Evolutionary conservation across 108 stramenopile species (phyloP), one percentile per base, ranked within the genome.

Genomic region (Seminavis robusta): DNA sequence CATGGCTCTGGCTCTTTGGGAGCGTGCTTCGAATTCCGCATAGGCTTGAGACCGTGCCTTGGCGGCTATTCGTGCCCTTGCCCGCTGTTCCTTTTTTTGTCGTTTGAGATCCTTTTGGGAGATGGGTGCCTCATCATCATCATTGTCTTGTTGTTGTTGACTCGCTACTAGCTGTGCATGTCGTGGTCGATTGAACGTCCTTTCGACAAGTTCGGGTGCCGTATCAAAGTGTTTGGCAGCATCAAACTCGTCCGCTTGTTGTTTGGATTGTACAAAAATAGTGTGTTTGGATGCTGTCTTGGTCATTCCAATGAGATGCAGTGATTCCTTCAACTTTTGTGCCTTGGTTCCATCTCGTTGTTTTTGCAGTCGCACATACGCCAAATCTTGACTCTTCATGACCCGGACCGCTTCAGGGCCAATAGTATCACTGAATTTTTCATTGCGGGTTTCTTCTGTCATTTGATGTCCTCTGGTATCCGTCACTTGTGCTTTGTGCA

Each of bases 321-420:
- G 72, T 1, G 77, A 75, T 7, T 83, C 73, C 59, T 84, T 83
- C 69, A 94, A 50, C 57, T 56, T 61, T 56, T 84, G 95, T 25
- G 81, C 69, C 77, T 88, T 87, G 62, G 82, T 82, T 27, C 26
- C 51, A 63, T 92, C 92, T 68, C 81, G 84, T 53, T 77, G 51
- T 32, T 70, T 59, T 59, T 94, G 83, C 84, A 88, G 83, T 27
- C 77, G 64, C 11, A 98, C 57, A 71, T 98, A 98, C 9, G 70
- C 83, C 60, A 98, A 53, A 81, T 99, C 98, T 78, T 99, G 97
- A 58, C 89, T 91, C 69, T 98, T 98, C 84, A 99, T 88, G 46
- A 97, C 41, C 31, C 75, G 64, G 1, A 94, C 65, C 34, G 84
- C 72, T 36, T 87, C 90, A 3, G 67, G 53, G 8, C 73, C 84